These are phyloP conservation scores for Euphorbia schlechtendalii DNA, from an alignment of 441 rosid species.

Conservation along the genomic window DNA sequence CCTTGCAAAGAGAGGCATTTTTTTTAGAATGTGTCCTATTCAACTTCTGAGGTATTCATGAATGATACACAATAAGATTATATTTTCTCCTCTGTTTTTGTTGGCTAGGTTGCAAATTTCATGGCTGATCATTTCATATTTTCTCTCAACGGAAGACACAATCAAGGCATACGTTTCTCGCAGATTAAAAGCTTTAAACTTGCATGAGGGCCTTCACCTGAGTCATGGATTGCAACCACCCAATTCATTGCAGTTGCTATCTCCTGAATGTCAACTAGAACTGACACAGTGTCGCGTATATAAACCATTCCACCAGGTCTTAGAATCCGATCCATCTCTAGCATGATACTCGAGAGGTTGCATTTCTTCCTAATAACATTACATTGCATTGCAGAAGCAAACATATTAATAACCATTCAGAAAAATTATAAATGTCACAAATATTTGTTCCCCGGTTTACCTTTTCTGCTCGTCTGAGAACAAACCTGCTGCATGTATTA, in stretches of 20 bases:
- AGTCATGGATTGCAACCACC: slow-evolving; percentile 47
- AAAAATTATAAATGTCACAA: too few species aligned
- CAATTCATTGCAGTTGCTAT: slow-evolving; percentile 76
- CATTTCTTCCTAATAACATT: slow-evolving; percentile 38
- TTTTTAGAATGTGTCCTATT: not conserved
- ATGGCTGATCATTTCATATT: not conserved
- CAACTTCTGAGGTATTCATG: not conserved
- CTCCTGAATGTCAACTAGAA: slow-evolving; percentile 68
- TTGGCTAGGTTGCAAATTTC: slow-evolving; percentile 3
- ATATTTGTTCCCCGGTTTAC: slow-evolving; percentile 22
- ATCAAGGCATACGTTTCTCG: slow-evolving; percentile 42
- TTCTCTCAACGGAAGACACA: not conserved
- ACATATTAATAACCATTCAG: too few species aligned
- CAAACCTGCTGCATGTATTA: slow-evolving; percentile 65
- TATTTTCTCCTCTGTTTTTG: not conserved
- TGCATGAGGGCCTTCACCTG: slow-evolving; percentile 89
- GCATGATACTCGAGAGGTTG: slow-evolving; percentile 71
- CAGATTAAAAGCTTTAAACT: slow-evolving; percentile 62
- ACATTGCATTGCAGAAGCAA: too few species aligned
- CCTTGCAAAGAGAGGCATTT: too few species aligned
- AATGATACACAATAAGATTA: not conserved
- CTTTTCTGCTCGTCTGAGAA: slow-evolving; percentile 66
- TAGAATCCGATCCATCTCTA: slow-evolving; percentile 90
- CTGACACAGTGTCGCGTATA: slow-evolving; percentile 57
- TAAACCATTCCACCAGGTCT: slow-evolving; percentile 83